phyloP scores from a whole-genome alignment of 306 rosid genomes.

The Myrica gale region DNA sequence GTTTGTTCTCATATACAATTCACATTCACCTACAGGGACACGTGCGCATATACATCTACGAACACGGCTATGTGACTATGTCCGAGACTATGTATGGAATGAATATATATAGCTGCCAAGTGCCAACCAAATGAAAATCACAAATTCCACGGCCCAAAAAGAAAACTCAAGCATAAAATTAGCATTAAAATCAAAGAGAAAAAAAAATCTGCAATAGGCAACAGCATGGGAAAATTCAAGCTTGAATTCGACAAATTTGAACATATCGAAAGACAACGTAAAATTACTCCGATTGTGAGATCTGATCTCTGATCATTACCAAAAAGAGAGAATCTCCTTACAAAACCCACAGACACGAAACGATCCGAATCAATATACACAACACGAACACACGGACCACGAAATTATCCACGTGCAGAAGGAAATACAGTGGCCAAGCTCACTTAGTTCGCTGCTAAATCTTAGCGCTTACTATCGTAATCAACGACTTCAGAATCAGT shows the following conservation, averaged over 20 bases:
- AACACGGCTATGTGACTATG: background rate
- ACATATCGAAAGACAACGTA: background rate
- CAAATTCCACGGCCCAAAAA: background rate
- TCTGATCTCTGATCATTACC: constrained; percentile 1
- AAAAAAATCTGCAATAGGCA: background rate
- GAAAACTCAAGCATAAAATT: background rate
- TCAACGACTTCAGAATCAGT: constrained; percentile 53
- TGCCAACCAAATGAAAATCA: background rate
- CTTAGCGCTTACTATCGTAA: constrained; percentile 39
- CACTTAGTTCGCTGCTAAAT: background rate
- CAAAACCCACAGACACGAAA: background rate
- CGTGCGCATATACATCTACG: background rate
- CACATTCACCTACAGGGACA: background rate
- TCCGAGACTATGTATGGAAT: background rate
- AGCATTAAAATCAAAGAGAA: background rate
- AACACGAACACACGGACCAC: background rate
- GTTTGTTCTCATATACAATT: background rate
- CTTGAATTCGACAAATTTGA: background rate
- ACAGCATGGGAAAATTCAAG: background rate
- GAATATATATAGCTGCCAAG: background rate
- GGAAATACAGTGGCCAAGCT: constrained; percentile 9
- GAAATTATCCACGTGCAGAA: constrained; percentile 13
- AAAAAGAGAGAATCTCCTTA: background rate
- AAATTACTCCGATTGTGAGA: constrained; percentile 9
- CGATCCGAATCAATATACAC: background rate